Percentiles rank a stretch among this genome's conserved stretches.
Evolutionary conservation across 2,329 filamentous ascomycete genomes (phyloP).

Genomic region (Xylariomycetidae sp.): DNA sequence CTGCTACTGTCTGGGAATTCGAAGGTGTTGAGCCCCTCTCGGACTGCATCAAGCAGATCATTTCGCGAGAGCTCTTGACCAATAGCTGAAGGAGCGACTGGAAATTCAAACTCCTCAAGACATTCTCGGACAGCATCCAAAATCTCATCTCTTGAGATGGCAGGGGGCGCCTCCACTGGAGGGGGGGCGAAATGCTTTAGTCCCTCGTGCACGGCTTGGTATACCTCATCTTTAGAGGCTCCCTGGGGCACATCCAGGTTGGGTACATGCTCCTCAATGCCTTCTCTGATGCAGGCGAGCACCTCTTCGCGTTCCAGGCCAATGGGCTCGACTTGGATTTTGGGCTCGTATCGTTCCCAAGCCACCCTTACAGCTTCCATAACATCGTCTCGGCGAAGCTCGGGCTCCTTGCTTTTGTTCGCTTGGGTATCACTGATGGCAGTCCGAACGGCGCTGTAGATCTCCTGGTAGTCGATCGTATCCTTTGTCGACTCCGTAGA

Average conservation of each 20-base stretch:
- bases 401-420: conserved; percentile 37
- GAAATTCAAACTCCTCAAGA: conserved; percentile 77
- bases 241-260: conserved; percentile 46
- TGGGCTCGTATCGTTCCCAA: conserved; percentile 90
- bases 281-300: conserved; percentile 77
- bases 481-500: conserved; percentile 59
- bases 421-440: conserved; percentile 60
- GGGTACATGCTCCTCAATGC: conserved; percentile 67
- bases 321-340: conserved; percentile 84
- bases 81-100: conserved; percentile 51
- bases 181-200: conserved; percentile 76
- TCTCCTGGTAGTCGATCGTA: conserved; percentile 69
- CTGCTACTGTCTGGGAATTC: conserved; percentile 28
- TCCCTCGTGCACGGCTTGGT: conserved; percentile 78
- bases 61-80: conserved; percentile 51
- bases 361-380: conserved; percentile 82
- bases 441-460: conserved; percentile 77
- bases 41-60: conserved; percentile 59
- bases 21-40: conserved; percentile 47
- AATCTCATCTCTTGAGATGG: conserved; percentile 74
- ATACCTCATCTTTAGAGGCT: conserved; percentile 77
- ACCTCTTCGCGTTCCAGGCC: conserved; percentile 89
- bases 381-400: conserved; percentile 74
- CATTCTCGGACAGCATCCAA: conserved; percentile 79
- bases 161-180: conserved; percentile 59